Evolutionary conservation across 495 filamentous ascomycete species (phyloP).

Genomic region (Hypoxylon intermedium): DNA sequence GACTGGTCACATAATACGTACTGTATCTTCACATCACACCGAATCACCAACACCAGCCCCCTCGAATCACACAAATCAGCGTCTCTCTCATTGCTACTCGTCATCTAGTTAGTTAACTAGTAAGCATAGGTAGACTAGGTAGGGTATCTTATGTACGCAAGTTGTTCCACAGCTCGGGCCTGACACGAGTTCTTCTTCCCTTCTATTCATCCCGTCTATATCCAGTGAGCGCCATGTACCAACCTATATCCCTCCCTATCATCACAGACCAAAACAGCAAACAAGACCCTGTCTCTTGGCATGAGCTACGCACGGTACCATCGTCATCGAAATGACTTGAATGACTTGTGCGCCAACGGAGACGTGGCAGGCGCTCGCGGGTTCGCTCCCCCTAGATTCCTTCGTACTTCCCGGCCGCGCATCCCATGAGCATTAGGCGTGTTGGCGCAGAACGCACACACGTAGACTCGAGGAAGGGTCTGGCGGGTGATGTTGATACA

Average conservation of each 20-base stretch:
- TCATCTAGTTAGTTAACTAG: slow-evolving; percentile 19
- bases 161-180: slow-evolving; percentile 17
- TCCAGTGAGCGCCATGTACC: slow-evolving; percentile 17
- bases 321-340: slow-evolving; percentile 54
- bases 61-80: slow-evolving; percentile 7
- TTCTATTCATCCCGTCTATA: slow-evolving; percentile 1
- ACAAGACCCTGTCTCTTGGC: not conserved
- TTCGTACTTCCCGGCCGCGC: slow-evolving; percentile 65
- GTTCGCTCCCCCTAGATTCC: slow-evolving; percentile 36
- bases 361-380: slow-evolving; percentile 55
- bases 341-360: slow-evolving; percentile 73
- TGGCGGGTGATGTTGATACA: slow-evolving; percentile 76
- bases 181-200: slow-evolving; percentile 12
- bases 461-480: slow-evolving; percentile 73
- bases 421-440: slow-evolving; percentile 65
- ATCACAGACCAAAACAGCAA: slow-evolving; percentile 10
- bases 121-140: slow-evolving; percentile 18
- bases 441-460: slow-evolving; percentile 80
- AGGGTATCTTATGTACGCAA: slow-evolving; percentile 36
- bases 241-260: slow-evolving; percentile 24
- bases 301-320: not conserved
- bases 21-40: not conserved
- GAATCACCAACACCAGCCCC: not conserved
- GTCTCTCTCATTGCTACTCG: slow-evolving; percentile 32
- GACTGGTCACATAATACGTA: slow-evolving; percentile 24